phyloP scores from a whole-genome alignment of 352 stramenopile genomes.

The Pythium inflatum region DNA sequence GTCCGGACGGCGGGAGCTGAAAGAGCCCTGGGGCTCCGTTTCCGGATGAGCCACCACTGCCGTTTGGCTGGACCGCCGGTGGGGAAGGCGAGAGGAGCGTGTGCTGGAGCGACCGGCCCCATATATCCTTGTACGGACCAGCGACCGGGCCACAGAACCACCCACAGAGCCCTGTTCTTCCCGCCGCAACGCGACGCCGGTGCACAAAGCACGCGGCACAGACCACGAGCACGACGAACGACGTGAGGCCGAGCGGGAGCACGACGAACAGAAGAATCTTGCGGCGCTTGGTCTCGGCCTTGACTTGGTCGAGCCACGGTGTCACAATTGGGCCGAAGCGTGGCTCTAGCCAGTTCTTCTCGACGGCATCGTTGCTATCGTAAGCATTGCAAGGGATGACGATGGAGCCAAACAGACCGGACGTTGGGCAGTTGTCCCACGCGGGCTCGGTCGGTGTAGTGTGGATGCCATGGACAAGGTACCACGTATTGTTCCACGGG shows the following conservation, averaged over 20 bases:
- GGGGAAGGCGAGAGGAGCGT: slow-evolving; percentile 28
- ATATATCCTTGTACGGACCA: slow-evolving; percentile 22
- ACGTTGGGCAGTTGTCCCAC: slow-evolving; percentile 35
- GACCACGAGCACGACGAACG: slow-evolving; percentile 25
- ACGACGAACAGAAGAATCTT: slow-evolving; percentile 36
- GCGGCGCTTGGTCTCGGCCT: slow-evolving; percentile 26
- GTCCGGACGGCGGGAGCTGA: neutral
- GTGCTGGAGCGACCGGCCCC: slow-evolving; percentile 22
- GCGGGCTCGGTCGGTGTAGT: slow-evolving; percentile 22
- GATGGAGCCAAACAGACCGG: too few relatives aligned
- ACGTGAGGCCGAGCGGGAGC: slow-evolving; percentile 37
- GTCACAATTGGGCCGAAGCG: slow-evolving; percentile 35
- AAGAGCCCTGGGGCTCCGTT: neutral
- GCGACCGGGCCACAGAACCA: slow-evolving; percentile 4
- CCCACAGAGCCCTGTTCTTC: slow-evolving; percentile 1
- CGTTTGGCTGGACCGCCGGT: neutral
- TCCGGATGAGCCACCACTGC: neutral
- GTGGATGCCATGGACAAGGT: slow-evolving; percentile 34
- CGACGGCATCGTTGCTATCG: neutral
- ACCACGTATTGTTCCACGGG: slow-evolving; percentile 21
- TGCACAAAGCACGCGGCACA: slow-evolving; percentile 28
- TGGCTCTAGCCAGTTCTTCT: slow-evolving; percentile 39
- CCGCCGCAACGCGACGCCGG: slow-evolving; percentile 20
- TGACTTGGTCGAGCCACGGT: slow-evolving; percentile 37
- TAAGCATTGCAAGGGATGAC: slow-evolving; percentile 44